Base-by-base conservation (phyloP, 352 stramenopile genomes). In the Plasmopara halstedii region DNA sequence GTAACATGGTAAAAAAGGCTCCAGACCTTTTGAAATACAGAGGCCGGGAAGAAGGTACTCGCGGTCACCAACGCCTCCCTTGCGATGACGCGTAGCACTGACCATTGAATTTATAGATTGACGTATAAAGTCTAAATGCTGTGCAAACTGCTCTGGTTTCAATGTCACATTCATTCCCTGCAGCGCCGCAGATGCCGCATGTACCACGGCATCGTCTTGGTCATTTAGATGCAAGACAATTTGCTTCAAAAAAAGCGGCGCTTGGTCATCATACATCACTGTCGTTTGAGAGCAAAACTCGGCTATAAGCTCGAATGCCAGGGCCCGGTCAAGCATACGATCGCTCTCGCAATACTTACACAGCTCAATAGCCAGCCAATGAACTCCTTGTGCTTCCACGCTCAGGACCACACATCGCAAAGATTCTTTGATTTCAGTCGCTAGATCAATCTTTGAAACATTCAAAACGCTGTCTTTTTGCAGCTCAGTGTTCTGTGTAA, bases 1-100 rank as follows among this genome's bases (percentile, higher is more conserved):
- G 59, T 98, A 99, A 51, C 97, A 97, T 18, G 96, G 95, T 51
- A 99, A 58, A 52, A 99, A 92, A 37, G 96, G 95, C 61, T 99
- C 95, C 10, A 99, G 73, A 13, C 78, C 84, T 70, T 94, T 94
- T 13, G 82, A 58, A 38, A 94, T 80, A 52, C 72, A 87, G 31
- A 94, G 50, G 49, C 73, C 80, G 2, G 81, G 81, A 17, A 94
- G 58, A 61, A 92, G 44, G 46, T 86, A 94, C 38, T 87, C 81
- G 36, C 76, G 76, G 13, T 65, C 67, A 13, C 81, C 83, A 0
- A 92, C 75, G 20, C 83, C 83, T 45, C 94, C 94, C 67, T 98
- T 98, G 55, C 90, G 74, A 66, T 96, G 88, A 52, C 94, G 79
- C 43, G 92, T 92, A 63, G 98, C 93, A 58, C 86, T 98, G 35